Base-by-base conservation (phyloP, 805 yeast species). In the Millerozyma miso region DNA sequence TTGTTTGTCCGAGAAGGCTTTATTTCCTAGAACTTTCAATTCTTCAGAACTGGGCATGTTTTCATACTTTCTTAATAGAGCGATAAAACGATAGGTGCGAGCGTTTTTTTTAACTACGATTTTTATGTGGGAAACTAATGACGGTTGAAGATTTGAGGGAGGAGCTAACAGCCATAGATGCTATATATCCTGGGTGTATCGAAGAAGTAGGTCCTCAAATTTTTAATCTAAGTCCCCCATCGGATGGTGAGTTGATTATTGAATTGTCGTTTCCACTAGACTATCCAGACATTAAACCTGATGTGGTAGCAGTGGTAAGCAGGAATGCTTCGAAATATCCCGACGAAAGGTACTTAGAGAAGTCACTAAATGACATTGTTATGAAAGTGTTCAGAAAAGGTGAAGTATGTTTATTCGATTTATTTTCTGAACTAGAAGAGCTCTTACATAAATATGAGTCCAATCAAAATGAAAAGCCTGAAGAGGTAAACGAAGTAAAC, bases 111-210 rank as follows among this genome's bases (percentile, higher is more conserved):
- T 23, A 23, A 23, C 10, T 23, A 14, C 13, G 5, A 4, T 16
- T 15, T 38, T 7, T 4, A 38, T 10, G 31, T 16, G 12, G 26
- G 26, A 23, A 23, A 17, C 17, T 23, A 14, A 38, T n/a, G 63
- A 51, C 59, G 6, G 58, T 67, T 1, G 76, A 76, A 46, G 85
- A 81, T 29, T 63, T 85, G 4, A 56, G 56, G 16, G 93, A 88
- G 42, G 99, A 91, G 56, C 62, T 88, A 15, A 81, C 77, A 33
- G 91, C 96, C 10, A 80, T 91, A 8, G 85, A 87, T 43, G 93
- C 97, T 3, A 91, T 93, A 10, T 91, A 80, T 56, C 97, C 96
- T 1, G 85, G 74, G 13, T 71, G 79, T 33, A 58, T 80, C 31
- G 61, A 63, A 3, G 53, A 51, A 19, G 40, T 73, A 5, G 71